Base-by-base conservation (phyloP, 2,329 filamentous ascomycete genomes). In the Aspergillus spinulosporus region DNA sequence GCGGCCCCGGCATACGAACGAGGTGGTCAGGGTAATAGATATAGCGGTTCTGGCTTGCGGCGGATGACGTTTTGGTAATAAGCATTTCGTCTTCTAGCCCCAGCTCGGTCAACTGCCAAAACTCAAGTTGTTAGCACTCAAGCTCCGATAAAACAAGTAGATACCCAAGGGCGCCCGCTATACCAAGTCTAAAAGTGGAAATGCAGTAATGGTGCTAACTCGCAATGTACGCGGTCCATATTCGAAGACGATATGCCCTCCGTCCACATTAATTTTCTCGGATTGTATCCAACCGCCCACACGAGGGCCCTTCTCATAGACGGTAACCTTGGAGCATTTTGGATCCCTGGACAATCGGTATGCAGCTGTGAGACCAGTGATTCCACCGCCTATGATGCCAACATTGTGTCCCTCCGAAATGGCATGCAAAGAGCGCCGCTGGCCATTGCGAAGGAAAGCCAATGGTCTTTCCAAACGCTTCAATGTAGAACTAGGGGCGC, bases 21-120 rank as follows among this genome's bases (percentile, higher is more conserved):
- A 94, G 82, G 66, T 87, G 89, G 70, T 96, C 89, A 1, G 90
- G 90, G 67, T 95, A 96, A 80, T 94, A 97, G 58, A 97, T 79
- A 73, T 87, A 97, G 59, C 92, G 88, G 68, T 87, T 88, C 53
- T 71, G 72, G 7, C 85, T 78, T 52, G 80, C 80, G 51, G 81
- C 75, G 4, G 82, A 79, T 31, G 69, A 70, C 42, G 75, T 82
- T 3, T 72, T 73, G 45, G 80, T 85, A 65, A 76, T 76, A 50
- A 86, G 71, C 32, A 90, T 69, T 56, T 88, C 76, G 52, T 84
- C 71, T 46, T 76, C 64, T 40, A 91, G 68, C 21, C 78, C 78
- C 36, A 90, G 73, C 36, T 83, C 79, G 58, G 79, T 71, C 53
- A 88, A 74, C 86, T 89, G 65, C 14, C 21, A 47, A 7, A 26